Evolutionary conservation across 805 yeast species (phyloP).

Genomic region (Cyberlindnera subsufficiens): DNA sequence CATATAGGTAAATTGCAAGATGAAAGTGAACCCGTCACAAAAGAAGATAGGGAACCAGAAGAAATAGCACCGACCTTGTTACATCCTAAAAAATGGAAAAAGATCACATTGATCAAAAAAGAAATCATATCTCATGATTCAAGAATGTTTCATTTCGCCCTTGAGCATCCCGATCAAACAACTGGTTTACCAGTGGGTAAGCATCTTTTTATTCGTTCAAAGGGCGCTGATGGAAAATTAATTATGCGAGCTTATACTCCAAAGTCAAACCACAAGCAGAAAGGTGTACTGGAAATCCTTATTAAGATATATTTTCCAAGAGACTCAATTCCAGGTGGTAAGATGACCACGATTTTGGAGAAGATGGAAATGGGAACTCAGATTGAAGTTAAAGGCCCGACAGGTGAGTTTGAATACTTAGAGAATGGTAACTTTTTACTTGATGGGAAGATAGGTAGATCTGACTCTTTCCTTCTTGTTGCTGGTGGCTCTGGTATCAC

Average conservation of each 20-base stretch:
- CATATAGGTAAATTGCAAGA: constrained; percentile 21
- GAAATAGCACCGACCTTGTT: constrained; percentile 16
- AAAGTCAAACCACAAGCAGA: constrained; percentile 21
- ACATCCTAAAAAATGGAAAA: constrained; percentile 27
- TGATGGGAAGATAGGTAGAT: constrained; percentile 32
- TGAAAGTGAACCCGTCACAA: not conserved
- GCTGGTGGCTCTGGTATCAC: constrained; percentile 88
- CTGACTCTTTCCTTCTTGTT: constrained; percentile 38
- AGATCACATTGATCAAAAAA: constrained; percentile 17
- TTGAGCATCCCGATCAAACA: constrained; percentile 26
- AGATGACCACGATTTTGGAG: constrained; percentile 26
- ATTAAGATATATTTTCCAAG: constrained; percentile 29
- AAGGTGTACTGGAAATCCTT: constrained; percentile 25
- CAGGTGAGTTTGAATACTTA: constrained; percentile 56
- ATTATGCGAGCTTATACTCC: constrained; percentile 33
- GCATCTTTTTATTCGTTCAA: constrained; percentile 26
- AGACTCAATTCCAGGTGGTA: constrained; percentile 27
- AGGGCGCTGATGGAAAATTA: constrained; percentile 17
- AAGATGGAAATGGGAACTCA: constrained; percentile 38
- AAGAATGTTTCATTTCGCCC: constrained; percentile 24
- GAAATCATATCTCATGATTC: constrained; percentile 25
- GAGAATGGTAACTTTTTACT: constrained; percentile 44
- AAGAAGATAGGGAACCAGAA: not conserved
- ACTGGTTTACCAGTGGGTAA: constrained; percentile 29
- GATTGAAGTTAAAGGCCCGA: constrained; percentile 70